Evolutionary conservation across 2,329 filamentous ascomycete species (phyloP).

Genomic region (Cercospora canescens): DNA sequence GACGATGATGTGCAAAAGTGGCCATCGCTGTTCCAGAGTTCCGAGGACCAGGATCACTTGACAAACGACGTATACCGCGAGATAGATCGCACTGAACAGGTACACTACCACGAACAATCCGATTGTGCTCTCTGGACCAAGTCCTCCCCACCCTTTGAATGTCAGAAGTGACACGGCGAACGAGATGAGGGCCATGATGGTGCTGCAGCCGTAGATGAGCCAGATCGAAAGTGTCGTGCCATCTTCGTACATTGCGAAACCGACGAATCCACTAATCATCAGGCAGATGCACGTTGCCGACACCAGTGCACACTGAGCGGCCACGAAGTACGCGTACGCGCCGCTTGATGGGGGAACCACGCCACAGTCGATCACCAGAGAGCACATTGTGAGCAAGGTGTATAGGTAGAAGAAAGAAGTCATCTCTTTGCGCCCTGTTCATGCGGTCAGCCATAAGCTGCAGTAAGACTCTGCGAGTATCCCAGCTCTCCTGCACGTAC

Average conservation of each 20-base stretch:
- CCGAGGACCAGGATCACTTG: conserved; percentile 86
- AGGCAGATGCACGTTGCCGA: conserved; percentile 87
- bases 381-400: conserved; percentile 84
- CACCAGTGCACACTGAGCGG: conserved; percentile 78
- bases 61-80: conserved; percentile 82
- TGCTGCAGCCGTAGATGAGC: conserved; percentile 78
- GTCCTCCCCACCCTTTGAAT: conserved; percentile 86
- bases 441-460: conserved; percentile 10
- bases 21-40: conserved; percentile 94
- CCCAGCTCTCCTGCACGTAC: conserved; percentile 52
- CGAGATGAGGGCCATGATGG: conserved; percentile 79
- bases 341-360: conserved; percentile 80
- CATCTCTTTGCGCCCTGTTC: conserved; percentile 65
- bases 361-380: conserved; percentile 87
- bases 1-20: conserved; percentile 86
- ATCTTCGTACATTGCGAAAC: conserved; percentile 97
- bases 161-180: conserved; percentile 88
- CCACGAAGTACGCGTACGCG: conserved; percentile 88
- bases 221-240: conserved; percentile 91
- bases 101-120: conserved; percentile 92
- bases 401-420: conserved; percentile 97
- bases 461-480: background rate
- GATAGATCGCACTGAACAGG: conserved; percentile 81
- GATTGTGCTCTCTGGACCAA: conserved; percentile 81
- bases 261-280: conserved; percentile 95